Evolutionary conservation across 768 basidiomycete genomes (phyloP), one percentile per base, ranked within the genome.

Genomic region (Boletellus sp.): DNA sequence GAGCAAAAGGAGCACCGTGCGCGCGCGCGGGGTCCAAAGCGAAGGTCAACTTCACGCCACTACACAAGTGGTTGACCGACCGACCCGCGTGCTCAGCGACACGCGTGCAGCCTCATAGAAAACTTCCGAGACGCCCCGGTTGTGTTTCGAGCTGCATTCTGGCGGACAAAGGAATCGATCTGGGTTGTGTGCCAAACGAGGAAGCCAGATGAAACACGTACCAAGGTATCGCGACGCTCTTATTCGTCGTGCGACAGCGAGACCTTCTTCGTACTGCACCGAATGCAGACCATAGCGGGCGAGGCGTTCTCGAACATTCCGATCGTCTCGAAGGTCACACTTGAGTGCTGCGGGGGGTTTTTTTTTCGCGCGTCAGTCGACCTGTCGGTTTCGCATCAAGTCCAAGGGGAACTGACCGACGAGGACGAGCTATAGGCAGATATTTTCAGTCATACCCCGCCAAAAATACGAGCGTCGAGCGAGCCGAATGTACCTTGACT

Each of bases 71-170:
- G 69, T 65, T 31, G 84, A 66, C 8, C 84, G 83, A 65, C 83
- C 87, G n/a, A 84, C 70, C 38, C 85, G 78, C 20, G 86, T 85
- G 54, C 78, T 82, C 49, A 94, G 69, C 23, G 90, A 89, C 11
- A 92, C 90, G 3, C 90, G 82, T 0, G 90, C 91, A 6, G 90
- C 89, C 65, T 97, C 95, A 57, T 89, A 80, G 62, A 98, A 94
- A 9, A 94, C 93, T 65, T 98, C 94, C 24, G 81, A 77, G 11
- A 98, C 94, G 4, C 95, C 95, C 42, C 95, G 82, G 58, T 96
- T 94, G 62, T 95, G 93, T 69, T 97, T 97, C 8, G 95, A 94
- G 55, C 93, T 95, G 65, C 95, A 97, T 75, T 98, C 94, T 96
- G 23, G 28, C 1, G 11, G 23, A 34, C 28, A 31, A 28, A 32